Conservation (phyloP, 768 basidiomycete genomes). For the Cantharellus anzutake region DNA sequence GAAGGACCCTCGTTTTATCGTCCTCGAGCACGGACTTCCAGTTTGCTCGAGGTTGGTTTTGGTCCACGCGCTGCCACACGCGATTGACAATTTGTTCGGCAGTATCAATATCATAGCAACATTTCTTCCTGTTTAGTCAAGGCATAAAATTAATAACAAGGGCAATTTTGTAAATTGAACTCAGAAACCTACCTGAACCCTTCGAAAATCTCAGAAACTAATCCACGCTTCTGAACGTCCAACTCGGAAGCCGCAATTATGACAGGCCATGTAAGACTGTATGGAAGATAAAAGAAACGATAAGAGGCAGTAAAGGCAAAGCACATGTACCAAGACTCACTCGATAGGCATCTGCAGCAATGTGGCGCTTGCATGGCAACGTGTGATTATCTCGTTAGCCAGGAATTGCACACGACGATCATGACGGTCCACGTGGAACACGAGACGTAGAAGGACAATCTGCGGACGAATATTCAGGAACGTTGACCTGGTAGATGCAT, state of each 20-base stretch:
- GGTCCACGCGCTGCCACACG: conserved; percentile 11
- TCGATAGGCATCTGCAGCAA: conserved; percentile 16
- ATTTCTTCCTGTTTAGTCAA: conserved; percentile 11
- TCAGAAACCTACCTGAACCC: conserved; percentile 14
- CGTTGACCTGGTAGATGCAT: conserved; percentile 5
- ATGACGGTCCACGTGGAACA: conserved; percentile 14
- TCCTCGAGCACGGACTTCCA: conserved; percentile 11
- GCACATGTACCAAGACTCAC: conserved; percentile 12
- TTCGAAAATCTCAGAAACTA: conserved; percentile 12
- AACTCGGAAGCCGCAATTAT: conserved; percentile 15
- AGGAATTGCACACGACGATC: conserved; percentile 17
- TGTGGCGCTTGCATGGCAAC: conserved; percentile 17
- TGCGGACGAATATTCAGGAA: conserved; percentile 4
- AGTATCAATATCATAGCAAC: conserved; percentile 23
- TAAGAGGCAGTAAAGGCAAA: neutral
- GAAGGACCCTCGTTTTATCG: conserved; percentile 9
- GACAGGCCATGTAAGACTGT: conserved; percentile 18
- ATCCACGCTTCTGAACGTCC: conserved; percentile 8
- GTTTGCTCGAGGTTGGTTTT: conserved; percentile 8
- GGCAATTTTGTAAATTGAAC: conserved; percentile 4
- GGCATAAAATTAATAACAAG: conserved; percentile 2
- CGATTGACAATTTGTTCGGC: conserved; percentile 17
- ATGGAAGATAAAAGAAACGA: conserved; percentile 1
- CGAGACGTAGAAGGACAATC: conserved; percentile 20
- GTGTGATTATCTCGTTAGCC: conserved; percentile 15